phyloP scores from a whole-genome alignment of 495 filamentous ascomycete species.

The Ramalina peruviana region DNA sequence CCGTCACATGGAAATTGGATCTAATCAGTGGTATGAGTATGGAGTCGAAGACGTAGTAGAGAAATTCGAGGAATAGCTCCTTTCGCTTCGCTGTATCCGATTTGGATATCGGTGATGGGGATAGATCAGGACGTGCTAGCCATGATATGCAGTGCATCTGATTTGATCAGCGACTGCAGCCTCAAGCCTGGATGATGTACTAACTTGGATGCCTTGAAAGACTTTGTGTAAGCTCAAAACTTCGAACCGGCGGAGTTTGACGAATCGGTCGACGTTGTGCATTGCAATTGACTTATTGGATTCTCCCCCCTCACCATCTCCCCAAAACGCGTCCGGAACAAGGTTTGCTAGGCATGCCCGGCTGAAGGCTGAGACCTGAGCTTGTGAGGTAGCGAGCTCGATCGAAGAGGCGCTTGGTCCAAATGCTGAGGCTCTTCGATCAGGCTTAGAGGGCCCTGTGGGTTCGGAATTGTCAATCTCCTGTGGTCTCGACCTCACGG shows the following conservation, averaged over 20 bases:
- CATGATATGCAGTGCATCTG: constrained; percentile 57
- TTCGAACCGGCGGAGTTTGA: constrained; percentile 68
- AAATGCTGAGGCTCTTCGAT: constrained; percentile 8
- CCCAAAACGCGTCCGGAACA: constrained; percentile 70
- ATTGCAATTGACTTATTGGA: constrained; percentile 49
- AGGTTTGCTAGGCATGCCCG: constrained; percentile 58
- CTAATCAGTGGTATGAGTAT: constrained; percentile 78
- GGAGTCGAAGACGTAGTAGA: constrained; percentile 90
- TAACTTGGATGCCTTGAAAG: constrained; percentile 61
- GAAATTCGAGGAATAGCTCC: constrained; percentile 68
- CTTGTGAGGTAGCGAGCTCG: constrained; percentile 54
- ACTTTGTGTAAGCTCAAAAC: constrained; percentile 66
- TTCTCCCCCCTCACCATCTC: constrained; percentile 33
- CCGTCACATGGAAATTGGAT: constrained; percentile 85
- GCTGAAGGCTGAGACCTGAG: constrained; percentile 78
- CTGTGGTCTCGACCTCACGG: too few relatives aligned
- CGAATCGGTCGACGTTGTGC: constrained; percentile 57
- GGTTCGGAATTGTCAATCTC: too few relatives aligned
- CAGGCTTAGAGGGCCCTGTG: background rate
- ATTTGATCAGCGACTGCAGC: background rate
- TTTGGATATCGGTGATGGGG: constrained; percentile 41
- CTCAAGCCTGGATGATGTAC: background rate
- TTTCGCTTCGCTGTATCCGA: constrained; percentile 64
- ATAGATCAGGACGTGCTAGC: constrained; percentile 42
- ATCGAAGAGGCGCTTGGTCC: constrained; percentile 32